Evolutionary conservation across 2,329 filamentous ascomycete species (phyloP).

Genomic region (Nemania diffusa): DNA sequence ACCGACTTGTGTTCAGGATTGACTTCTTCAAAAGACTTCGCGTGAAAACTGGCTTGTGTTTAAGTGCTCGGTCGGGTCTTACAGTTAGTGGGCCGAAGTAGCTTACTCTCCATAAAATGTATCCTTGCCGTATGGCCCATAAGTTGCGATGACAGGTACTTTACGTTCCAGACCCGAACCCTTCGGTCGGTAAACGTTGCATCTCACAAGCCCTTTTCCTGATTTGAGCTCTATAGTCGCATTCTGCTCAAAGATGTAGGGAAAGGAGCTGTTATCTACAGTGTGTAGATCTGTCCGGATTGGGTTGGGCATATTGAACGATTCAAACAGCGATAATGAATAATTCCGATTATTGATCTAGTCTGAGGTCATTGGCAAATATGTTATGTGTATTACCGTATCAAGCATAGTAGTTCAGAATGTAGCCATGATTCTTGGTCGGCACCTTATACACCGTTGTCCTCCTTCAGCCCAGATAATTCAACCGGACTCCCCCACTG

Average conservation of each 20-base stretch:
- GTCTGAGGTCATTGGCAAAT: not conserved
- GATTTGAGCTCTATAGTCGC: constrained; percentile 12
- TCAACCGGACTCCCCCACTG: constrained; percentile 12
- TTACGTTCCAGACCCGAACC: not conserved
- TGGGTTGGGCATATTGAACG: constrained; percentile 7
- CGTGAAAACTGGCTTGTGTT: not conserved
- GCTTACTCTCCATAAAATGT: constrained; percentile 1
- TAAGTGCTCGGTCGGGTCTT: not conserved
- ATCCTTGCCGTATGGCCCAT: not conserved
- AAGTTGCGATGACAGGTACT: not conserved
- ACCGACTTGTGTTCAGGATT: constrained; percentile 60
- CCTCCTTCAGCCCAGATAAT: not conserved
- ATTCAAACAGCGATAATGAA: not conserved
- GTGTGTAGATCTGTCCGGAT: constrained; percentile 16
- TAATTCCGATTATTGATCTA: not conserved
- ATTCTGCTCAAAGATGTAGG: constrained; percentile 24
- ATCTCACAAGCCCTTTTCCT: constrained; percentile 4
- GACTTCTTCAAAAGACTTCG: constrained; percentile 1
- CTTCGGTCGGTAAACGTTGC: constrained; percentile 23
- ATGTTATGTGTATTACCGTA: not conserved
- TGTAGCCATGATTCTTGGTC: not conserved
- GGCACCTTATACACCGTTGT: not conserved
- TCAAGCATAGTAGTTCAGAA: not conserved
- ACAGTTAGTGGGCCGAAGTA: too few relatives aligned
- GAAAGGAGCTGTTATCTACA: constrained; percentile 9